Evolutionary conservation across 805 yeast genomes (phyloP).

Genomic region (Citeromyces matritensis): DNA sequence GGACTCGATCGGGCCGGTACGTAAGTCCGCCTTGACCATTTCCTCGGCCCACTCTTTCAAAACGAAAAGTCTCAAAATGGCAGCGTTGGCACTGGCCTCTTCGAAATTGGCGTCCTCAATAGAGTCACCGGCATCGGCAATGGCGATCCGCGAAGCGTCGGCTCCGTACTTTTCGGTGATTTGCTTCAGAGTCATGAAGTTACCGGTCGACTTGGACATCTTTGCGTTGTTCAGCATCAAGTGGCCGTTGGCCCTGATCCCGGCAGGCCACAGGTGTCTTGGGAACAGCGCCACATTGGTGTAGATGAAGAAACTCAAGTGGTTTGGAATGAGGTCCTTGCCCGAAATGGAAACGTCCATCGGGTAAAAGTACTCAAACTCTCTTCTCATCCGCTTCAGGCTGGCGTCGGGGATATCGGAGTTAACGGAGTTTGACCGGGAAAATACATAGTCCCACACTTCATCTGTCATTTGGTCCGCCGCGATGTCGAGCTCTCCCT

Average conservation of each 20-base stretch:
- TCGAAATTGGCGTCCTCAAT: slow-evolving; percentile 97
- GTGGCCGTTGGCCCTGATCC: slow-evolving; percentile 92
- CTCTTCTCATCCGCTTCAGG: slow-evolving; percentile 69
- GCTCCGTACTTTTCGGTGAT: slow-evolving; percentile 86
- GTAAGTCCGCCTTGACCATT: slow-evolving; percentile 35
- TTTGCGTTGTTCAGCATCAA: slow-evolving; percentile 89
- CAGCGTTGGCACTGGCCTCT: slow-evolving; percentile 93
- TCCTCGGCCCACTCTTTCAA: slow-evolving; percentile 95
- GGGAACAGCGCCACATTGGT: slow-evolving; percentile 90
- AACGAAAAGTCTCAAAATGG: slow-evolving; percentile 82
- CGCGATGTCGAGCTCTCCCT: slow-evolving; percentile 59
- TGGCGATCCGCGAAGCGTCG: slow-evolving; percentile 92
- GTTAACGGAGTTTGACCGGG: slow-evolving; percentile 43
- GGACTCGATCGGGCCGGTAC: slow-evolving; percentile 37
- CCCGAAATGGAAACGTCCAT: slow-evolving; percentile 86
- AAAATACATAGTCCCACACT: slow-evolving; percentile 83
- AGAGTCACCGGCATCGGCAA: slow-evolving; percentile 97
- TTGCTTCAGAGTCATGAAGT: slow-evolving; percentile 83
- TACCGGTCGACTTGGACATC: slow-evolving; percentile 97
- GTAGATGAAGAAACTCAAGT: slow-evolving; percentile 90
- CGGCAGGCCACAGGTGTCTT: slow-evolving; percentile 81
- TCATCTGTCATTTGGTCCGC: slow-evolving; percentile 86
- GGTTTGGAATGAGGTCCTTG: slow-evolving; percentile 95
- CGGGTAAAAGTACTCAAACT: slow-evolving; percentile 94
- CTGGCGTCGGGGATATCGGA: slow-evolving; percentile 50